Evolutionary conservation across 192 early-diverging fungal species (phyloP).

Genomic region (Podila verticillata): DNA sequence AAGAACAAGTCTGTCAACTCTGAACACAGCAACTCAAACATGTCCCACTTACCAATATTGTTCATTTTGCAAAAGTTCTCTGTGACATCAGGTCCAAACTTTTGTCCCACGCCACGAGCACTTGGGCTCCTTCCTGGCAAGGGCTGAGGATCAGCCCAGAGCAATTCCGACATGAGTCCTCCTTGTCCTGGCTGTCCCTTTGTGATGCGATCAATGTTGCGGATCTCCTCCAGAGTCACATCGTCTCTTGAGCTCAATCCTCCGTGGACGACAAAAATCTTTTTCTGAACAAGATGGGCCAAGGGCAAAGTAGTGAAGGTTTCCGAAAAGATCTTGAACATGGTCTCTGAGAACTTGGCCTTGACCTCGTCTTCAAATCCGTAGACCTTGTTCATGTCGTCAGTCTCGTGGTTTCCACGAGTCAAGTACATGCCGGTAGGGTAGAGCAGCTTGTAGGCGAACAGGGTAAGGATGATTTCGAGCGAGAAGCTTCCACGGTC

Average conservation of each 20-base stretch:
- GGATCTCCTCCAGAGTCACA: constrained; percentile 92
- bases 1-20: not conserved
- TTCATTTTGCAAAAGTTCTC: constrained; percentile 89
- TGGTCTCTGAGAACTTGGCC: constrained; percentile 90
- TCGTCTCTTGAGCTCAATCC: constrained; percentile 92
- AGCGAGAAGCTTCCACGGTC: constrained; percentile 98
- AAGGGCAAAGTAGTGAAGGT: constrained; percentile 95
- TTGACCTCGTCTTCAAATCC: constrained; percentile 99
- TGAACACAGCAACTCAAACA: not conserved
- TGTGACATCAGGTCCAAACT: constrained; percentile 99
- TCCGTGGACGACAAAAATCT: constrained; percentile 97
- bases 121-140: constrained; percentile 83
- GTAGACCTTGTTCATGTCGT: constrained; percentile 99
- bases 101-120: constrained; percentile 94
- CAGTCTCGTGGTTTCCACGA: constrained; percentile 98
- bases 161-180: constrained; percentile 91
- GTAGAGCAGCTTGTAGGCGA: constrained; percentile 91
- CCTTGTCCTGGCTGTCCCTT: constrained; percentile 75
- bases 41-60: constrained; percentile 61
- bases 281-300: constrained; percentile 89
- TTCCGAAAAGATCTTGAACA: constrained; percentile 96
- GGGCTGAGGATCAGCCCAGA: constrained; percentile 98
- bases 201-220: constrained; percentile 84
- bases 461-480: constrained; percentile 93
- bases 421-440: constrained; percentile 86